These are phyloP conservation scores for Arbutus unedo DNA, from an alignment of 148 eudicot species.

Conservation along the genomic window DNA sequence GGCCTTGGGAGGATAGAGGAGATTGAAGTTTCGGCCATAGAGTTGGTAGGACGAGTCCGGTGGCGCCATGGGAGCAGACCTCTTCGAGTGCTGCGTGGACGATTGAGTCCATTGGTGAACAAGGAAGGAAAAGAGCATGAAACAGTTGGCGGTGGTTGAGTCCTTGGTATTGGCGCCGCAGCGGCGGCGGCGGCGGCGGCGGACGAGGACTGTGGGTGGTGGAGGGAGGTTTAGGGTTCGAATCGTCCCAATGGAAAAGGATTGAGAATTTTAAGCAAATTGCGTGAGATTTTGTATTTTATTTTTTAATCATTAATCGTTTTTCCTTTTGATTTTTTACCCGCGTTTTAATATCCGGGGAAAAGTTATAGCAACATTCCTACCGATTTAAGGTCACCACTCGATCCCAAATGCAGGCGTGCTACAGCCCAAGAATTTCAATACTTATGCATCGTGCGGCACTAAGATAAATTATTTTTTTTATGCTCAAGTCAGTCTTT, in stretches of 20 bases:
- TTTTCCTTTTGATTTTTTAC: too few species aligned
- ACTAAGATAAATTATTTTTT: too few species aligned
- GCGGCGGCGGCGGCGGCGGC: too few species aligned
- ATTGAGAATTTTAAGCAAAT: neutral
- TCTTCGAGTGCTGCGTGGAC: constrained; percentile 63
- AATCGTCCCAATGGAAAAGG: neutral
- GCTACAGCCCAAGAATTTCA: too few species aligned
- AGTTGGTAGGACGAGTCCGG: constrained; percentile 47
- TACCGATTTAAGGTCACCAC: too few species aligned
- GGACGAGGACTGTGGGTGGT: neutral
- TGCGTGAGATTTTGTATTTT: neutral
- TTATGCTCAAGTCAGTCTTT: too few species aligned
- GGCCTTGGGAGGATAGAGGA: constrained; percentile 46
- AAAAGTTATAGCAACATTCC: too few species aligned
- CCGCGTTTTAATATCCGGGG: too few species aligned
- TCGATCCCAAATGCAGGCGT: too few species aligned
- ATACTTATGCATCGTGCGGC: too few species aligned
- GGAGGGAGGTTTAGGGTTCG: constrained; percentile 34
- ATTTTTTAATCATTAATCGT: too few species aligned
- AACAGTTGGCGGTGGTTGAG: neutral
- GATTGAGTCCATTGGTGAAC: constrained; percentile 52
- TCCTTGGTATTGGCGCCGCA: too few species aligned
- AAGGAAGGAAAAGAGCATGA: neutral
- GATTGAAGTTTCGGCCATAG: constrained; percentile 56
- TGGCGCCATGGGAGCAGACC: constrained; percentile 52